Evolutionary conservation across 2,329 filamentous ascomycete genomes (phyloP).

Genomic region (Aspergillus alliaceus): DNA sequence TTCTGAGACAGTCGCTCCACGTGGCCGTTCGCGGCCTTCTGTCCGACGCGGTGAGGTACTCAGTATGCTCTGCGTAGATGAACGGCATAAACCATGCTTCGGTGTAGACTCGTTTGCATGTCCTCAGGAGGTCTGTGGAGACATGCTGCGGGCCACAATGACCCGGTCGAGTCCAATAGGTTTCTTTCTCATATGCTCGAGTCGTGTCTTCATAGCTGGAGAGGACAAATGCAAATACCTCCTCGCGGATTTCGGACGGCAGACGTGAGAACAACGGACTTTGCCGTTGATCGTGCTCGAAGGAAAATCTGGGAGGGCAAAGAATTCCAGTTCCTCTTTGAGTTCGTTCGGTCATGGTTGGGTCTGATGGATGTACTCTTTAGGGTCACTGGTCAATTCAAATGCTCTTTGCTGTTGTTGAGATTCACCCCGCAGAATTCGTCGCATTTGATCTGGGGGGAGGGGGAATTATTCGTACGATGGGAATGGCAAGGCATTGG

Average conservation of each 20-base stretch:
- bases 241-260: constrained; percentile 51
- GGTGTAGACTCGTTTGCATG: constrained; percentile 45
- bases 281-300: background rate
- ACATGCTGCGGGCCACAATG: constrained; percentile 41
- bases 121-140: constrained; percentile 41
- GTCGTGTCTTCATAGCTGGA: constrained; percentile 38
- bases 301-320: background rate
- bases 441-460: background rate
- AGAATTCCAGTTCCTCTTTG: too few species aligned
- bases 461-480: too few species aligned
- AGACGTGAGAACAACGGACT: constrained; percentile 38
- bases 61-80: constrained; percentile 38
- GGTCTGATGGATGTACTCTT: background rate
- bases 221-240: constrained; percentile 48
- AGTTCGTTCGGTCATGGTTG: background rate
- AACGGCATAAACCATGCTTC: constrained; percentile 49
- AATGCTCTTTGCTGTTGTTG: background rate
- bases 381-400: background rate
- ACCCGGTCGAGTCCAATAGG: constrained; percentile 44
- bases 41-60: constrained; percentile 35
- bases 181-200: constrained; percentile 26
- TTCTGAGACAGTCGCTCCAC: constrained; percentile 6
- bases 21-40: constrained; percentile 30
- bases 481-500: too few species aligned
- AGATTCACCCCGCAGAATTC: background rate